A percentile compares a stretch with the other conserved stretches of the same genome.
Conservation (phyloP, 2,329 filamentous ascomycete species). For the Trichoderma simmonsii region DNA sequence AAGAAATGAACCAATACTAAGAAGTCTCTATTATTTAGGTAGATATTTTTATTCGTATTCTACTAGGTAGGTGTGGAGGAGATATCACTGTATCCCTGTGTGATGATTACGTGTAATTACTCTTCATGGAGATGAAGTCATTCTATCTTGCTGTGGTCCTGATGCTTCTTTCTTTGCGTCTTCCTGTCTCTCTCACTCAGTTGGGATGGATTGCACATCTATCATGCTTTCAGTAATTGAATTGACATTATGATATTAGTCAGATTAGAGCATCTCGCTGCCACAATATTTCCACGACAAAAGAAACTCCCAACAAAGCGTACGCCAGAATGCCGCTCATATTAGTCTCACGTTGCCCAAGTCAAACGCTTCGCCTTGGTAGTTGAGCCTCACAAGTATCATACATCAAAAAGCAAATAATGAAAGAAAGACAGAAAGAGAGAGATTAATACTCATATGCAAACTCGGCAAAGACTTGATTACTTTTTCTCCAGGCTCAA, state of each 20-base stretch:
- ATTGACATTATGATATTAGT: not conserved
- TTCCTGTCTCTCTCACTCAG: not conserved
- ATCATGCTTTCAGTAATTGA: not conserved
- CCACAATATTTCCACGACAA: not conserved
- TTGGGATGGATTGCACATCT: not conserved
- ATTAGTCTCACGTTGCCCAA: not conserved
- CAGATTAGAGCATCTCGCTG: not conserved
- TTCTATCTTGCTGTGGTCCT: not conserved
- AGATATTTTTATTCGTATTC: no score
- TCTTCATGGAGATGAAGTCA: not conserved
- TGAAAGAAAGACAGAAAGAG: not conserved
- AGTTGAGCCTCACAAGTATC: not conserved
- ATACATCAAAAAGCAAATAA: not conserved
- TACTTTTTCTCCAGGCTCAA: constrained; percentile 13
- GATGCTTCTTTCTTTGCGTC: not conserved
- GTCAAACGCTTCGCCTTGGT: not conserved
- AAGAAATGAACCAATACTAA: not conserved
- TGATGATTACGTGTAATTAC: not conserved
- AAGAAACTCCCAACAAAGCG: not conserved
- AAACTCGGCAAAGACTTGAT: not conserved
- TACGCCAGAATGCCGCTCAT: not conserved
- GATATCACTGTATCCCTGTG: not conserved
- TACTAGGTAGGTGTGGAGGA: not conserved
- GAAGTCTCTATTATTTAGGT: not conserved
- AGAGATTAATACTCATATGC: not conserved